Evolutionary conservation across 2,329 filamentous ascomycete genomes (phyloP), one percentile per base, ranked within the genome.

Genomic region (Zopfia rhizophila): DNA sequence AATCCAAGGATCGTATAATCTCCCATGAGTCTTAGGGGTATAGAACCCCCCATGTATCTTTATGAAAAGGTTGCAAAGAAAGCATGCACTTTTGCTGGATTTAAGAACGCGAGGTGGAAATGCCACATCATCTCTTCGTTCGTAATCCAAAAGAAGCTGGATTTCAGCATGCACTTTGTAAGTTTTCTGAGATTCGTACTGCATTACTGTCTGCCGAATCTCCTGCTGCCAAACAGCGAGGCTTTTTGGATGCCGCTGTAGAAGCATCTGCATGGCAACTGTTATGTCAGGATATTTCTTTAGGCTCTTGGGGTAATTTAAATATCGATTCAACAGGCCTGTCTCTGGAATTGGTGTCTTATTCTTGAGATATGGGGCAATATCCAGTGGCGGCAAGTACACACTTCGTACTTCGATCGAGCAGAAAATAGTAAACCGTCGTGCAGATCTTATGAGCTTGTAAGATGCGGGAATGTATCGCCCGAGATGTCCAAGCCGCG

Each of bases 81-180:
- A 81, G 52, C 79, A 82, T 0, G 78, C 74, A 37, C 75, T 70
- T 43, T 81, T 82, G 64, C 72, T 77, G 3, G 77, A 77, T 36
- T 73, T 73, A 3, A 82, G 73, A 3, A 77, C 68, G 10, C 76
- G 70, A 3, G 76, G 75, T 16, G 55, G 63, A 4, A 53, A 47
- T 0, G 44, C 39, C 0, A 48, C n/a, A 16, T 30, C 18, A 3
- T 58, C 38, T 21, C 68, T 48, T 2, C 65, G 36, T 37, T 78
- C 72, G 44, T 74, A 78, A 46, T 75, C 68, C 32, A 73, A 70
- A 3, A 80, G 51, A 12, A 82, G 69, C 49, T 81, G 77, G 16
- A 82, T 72, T 55, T 81, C 78, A 4, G 78, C 78, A 45, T 82
- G 79, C 8, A 81, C 43, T 37, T 48, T 51, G 45, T 51, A 50